phyloP scores from a whole-genome alignment of 2,329 filamentous ascomycete species.

The Decorospora gaudefroyi region DNA sequence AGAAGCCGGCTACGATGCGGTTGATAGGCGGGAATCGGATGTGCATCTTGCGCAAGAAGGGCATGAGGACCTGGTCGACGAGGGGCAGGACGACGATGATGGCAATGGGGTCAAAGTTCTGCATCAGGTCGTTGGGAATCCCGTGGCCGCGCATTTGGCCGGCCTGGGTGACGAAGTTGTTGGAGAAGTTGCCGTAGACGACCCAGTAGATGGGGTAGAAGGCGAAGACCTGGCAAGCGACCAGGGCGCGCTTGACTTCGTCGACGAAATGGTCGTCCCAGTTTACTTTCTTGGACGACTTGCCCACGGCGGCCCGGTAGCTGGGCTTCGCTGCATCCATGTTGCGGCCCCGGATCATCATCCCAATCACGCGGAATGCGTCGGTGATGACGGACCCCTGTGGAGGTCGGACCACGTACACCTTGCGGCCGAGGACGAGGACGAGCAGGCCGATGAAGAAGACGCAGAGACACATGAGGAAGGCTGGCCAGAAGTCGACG shows the following conservation, averaged over 20 bases:
- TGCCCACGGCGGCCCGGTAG: slow-evolving; percentile 61
- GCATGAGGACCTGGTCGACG: slow-evolving; percentile 51
- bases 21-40: slow-evolving; percentile 58
- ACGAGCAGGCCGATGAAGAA: slow-evolving; percentile 67
- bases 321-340: slow-evolving; percentile 69
- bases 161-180: slow-evolving; percentile 54
- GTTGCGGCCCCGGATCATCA: slow-evolving; percentile 60
- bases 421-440: slow-evolving; percentile 47
- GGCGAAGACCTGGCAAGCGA: slow-evolving; percentile 70
- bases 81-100: slow-evolving; percentile 55
- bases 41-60: slow-evolving; percentile 48
- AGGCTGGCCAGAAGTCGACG: slow-evolving; percentile 72
- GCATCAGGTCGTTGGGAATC: slow-evolving; percentile 56
- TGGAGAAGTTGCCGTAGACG: slow-evolving; percentile 49
- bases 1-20: slow-evolving; percentile 58
- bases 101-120: slow-evolving; percentile 54
- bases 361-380: slow-evolving; percentile 63
- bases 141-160: slow-evolving; percentile 52
- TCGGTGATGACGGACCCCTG: slow-evolving; percentile 48
- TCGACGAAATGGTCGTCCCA: slow-evolving; percentile 76
- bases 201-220: slow-evolving; percentile 57
- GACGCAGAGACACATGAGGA: slow-evolving; percentile 65
- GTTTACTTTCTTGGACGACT: slow-evolving; percentile 49
- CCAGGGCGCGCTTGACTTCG: slow-evolving; percentile 68
- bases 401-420: slow-evolving; percentile 48